Percentiles rank a stretch among this genome's conserved stretches.
Evolutionary conservation across 2,329 filamentous ascomycete genomes (phyloP).

Genomic region (Trichoderma arundinaceum): DNA sequence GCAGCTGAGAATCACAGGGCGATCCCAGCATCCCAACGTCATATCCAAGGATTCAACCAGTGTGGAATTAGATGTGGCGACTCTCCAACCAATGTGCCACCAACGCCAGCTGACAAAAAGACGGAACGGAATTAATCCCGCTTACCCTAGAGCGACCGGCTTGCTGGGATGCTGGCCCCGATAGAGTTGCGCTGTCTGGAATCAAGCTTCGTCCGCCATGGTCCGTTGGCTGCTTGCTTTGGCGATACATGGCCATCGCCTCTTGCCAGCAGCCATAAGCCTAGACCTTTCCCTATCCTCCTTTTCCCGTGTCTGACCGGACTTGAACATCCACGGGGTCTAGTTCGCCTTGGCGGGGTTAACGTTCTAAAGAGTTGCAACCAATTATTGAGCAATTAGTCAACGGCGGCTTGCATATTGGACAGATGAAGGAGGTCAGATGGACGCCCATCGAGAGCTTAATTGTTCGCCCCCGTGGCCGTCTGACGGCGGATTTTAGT

Average conservation of each 20-base stretch:
- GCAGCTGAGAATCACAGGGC: not conserved
- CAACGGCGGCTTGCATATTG: not conserved
- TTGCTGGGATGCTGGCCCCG: not conserved
- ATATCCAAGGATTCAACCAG: not conserved
- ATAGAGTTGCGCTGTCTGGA: not conserved
- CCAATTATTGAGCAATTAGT: not conserved
- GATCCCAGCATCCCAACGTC: conserved; percentile 8
- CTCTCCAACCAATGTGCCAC: not conserved
- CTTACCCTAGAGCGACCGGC: conserved; percentile 3
- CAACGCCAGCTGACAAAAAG: conserved; percentile 11
- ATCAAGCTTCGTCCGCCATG: not conserved
- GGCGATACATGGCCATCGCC: not conserved
- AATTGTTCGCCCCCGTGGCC: conserved; percentile 5
- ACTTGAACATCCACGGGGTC: not conserved
- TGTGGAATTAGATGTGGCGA: conserved; percentile 15
- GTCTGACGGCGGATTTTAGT: conserved; percentile 30
- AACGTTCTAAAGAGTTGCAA: not conserved
- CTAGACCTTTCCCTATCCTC: not conserved
- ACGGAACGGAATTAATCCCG: not conserved
- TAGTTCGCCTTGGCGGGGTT: not conserved
- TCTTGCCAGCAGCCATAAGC: not conserved
- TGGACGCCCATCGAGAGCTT: conserved; percentile 20
- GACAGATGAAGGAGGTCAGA: conserved; percentile 18
- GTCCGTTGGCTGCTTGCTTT: not conserved
- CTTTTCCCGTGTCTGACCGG: not conserved